Evolutionary conservation across 352 stramenopile species (phyloP), one percentile per base, ranked within the genome.

Genomic region (Globisporangium parvum): DNA sequence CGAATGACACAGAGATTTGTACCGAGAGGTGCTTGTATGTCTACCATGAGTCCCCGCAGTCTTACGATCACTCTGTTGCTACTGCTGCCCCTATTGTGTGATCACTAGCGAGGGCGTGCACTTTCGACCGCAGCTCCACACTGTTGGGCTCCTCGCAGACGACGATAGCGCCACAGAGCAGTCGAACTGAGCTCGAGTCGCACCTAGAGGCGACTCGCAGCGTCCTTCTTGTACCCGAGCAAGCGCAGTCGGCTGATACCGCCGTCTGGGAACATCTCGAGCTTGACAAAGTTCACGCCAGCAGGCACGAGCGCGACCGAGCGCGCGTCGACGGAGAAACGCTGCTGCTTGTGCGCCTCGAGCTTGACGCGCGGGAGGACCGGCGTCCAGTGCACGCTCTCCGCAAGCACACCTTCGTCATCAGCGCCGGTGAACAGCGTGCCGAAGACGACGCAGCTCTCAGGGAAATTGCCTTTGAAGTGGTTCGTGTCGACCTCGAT

Each of bases 391-490:
- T 82, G 50, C 12, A 82, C 59, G 17, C 60, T 54, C n/a, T 71
- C 60, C 9, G 58, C 65, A 21, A 79, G 60, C 28, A 86, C 63
- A 12, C 64, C 60, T 20, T 65, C 54, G n/a, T 80, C 66, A 23
- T 55, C 37, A 6, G 60, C 39, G 15, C 67, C 77, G 21, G 78
- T 46, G 31, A 77, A 87, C 59, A 62, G 88, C 55, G 61, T 91
- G 53, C 69, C 85, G 31, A 90, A 87, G 6, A 98, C 59, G 0
- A 75, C 57, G 51, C 85, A 90, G 61, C 80, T 96, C 70, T 98
- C 91, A 0, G 95, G 93, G 60, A 96, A 98, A 63, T 98, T 98
- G 55, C 94, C 94, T 58, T 95, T 96, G 63, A 97, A 98, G 70
- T 97, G 90, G 63, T 97, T 94, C 11, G 95, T 98, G 71, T 98